Conservation (phyloP, 768 basidiomycete species). For the Boletus subparvulus region DNA sequence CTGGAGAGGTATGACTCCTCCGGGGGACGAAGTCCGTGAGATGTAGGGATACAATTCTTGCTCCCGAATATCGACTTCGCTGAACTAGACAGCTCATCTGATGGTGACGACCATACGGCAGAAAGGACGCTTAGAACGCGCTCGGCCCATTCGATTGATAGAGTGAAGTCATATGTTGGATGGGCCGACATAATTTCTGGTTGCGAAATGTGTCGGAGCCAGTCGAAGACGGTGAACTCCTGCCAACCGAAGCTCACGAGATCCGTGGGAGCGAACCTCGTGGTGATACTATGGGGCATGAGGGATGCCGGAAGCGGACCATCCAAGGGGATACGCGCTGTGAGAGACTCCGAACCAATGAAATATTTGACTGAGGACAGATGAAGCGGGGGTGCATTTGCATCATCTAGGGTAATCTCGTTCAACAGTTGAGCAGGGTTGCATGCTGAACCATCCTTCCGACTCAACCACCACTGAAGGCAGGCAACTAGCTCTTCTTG, state of each 20-base stretch:
- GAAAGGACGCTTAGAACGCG: slow-evolving; percentile 61
- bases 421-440: background rate
- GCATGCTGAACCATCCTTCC: background rate
- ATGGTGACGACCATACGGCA: slow-evolving; percentile 65
- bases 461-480: slow-evolving; percentile 1
- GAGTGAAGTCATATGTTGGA: slow-evolving; percentile 56
- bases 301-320: slow-evolving; percentile 76
- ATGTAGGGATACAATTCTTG: background rate
- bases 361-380: slow-evolving; percentile 65
- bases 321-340: slow-evolving; percentile 60
- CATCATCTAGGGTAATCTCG: slow-evolving; percentile 42
- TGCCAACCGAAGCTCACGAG: slow-evolving; percentile 70
- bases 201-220: slow-evolving; percentile 65
- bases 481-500: slow-evolving; percentile 1
- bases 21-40: background rate
- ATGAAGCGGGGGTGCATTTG: slow-evolving; percentile 55
- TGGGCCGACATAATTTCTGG: slow-evolving; percentile 40
- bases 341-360: slow-evolving; percentile 48
- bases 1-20: slow-evolving; percentile 65
- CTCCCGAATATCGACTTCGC: background rate
- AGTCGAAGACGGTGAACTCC: slow-evolving; percentile 71
- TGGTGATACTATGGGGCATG: slow-evolving; percentile 58
- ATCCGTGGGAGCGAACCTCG: slow-evolving; percentile 48
- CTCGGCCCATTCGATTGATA: slow-evolving; percentile 74
- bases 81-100: slow-evolving; percentile 24